phyloP scores from a whole-genome alignment of 352 stramenopile genomes.

The Aphanomyces invadans region DNA sequence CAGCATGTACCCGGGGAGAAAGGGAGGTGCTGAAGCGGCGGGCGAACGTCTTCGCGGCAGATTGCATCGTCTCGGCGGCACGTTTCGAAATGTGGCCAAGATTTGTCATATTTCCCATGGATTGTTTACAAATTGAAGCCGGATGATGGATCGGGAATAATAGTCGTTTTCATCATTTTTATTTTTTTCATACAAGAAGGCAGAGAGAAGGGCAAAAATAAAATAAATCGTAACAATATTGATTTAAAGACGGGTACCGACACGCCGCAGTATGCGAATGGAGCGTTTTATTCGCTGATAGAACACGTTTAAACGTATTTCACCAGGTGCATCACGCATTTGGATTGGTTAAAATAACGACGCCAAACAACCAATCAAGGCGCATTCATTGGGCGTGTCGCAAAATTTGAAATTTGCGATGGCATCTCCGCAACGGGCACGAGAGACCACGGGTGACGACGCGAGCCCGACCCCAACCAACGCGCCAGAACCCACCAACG shows the following conservation, averaged over 20 bases:
- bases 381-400: neutral
- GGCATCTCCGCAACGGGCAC: neutral
- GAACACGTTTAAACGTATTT: neutral
- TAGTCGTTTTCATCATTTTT: neutral
- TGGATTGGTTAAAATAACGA: neutral
- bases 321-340: neutral
- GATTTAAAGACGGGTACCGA: too few species aligned
- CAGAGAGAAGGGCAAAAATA: too few species aligned
- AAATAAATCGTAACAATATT: neutral
- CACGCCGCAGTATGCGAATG: too few species aligned
- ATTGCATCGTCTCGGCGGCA: neutral
- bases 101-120: neutral
- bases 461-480: neutral
- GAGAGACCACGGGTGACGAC: too few species aligned
- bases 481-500: neutral
- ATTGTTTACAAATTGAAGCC: slow-evolving; percentile 3
- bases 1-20: slow-evolving; percentile 4
- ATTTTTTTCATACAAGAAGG: neutral
- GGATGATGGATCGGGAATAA: neutral
- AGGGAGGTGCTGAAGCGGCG: slow-evolving; percentile 16
- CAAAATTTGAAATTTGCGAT: neutral
- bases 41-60: neutral
- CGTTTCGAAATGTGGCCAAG: neutral
- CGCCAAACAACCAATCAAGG: neutral
- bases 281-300: too few species aligned